These are phyloP conservation scores for Fusarium sp. DNA, from an alignment of 2,329 filamentous ascomycete genomes.

Conservation along the genomic window DNA sequence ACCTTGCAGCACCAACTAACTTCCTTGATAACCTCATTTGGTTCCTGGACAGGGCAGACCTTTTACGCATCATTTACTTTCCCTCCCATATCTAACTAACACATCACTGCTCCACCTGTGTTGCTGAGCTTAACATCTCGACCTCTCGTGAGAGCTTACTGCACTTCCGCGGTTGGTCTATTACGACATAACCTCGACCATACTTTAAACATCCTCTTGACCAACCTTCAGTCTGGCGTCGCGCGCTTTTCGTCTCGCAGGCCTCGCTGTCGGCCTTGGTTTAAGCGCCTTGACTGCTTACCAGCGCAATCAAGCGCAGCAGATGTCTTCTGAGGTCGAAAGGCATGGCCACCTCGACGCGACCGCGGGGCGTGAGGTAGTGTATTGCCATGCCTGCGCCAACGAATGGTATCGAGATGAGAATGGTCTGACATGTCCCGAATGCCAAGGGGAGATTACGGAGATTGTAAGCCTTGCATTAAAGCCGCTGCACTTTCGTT, in stretches of 20 bases:
- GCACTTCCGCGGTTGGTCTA: conserved; percentile 3
- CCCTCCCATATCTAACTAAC: background rate
- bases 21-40: conserved; percentile 18
- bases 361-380: conserved; percentile 71
- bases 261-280: conserved; percentile 69
- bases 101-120: background rate
- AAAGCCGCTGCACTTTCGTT: background rate
- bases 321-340: conserved; percentile 52
- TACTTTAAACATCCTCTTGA: conserved; percentile 5
- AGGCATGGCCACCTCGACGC: conserved; percentile 61
- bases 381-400: conserved; percentile 86
- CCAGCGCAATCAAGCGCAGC: conserved; percentile 59
- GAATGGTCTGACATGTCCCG: conserved; percentile 76
- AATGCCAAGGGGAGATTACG: conserved; percentile 81
- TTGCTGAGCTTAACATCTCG: conserved; percentile 8
- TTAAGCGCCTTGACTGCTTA: conserved; percentile 67
- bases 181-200: conserved; percentile 3
- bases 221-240: conserved; percentile 63
- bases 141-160: conserved; percentile 6
- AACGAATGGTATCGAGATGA: conserved; percentile 84
- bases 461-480: conserved; percentile 77
- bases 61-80: conserved; percentile 5
- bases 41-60: conserved; percentile 2
- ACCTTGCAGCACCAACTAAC: conserved; percentile 24
- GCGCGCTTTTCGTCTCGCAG: conserved; percentile 64